A percentile compares a stretch with the other conserved stretches of the same genome.
Conservation (phyloP, 177 flowering plant genomes). For the Vitis hybrid region DNA sequence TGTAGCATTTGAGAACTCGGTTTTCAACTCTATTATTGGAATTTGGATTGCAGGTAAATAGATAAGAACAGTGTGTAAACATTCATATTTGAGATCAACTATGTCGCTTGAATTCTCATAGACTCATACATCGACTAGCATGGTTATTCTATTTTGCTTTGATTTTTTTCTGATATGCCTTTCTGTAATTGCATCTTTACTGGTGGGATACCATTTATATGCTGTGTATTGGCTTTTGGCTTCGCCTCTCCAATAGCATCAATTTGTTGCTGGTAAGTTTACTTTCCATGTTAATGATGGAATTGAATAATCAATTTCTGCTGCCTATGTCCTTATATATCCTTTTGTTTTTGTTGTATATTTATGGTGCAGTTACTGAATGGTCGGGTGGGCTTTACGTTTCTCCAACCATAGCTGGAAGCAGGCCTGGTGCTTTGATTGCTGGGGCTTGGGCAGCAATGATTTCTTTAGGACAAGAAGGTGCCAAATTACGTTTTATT, state of each 20-base stretch:
- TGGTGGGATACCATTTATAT: conserved; percentile 5
- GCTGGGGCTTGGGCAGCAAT: conserved; percentile 98
- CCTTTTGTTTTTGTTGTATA: neutral
- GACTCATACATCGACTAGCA: too few relatives aligned
- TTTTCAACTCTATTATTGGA: too few relatives aligned
- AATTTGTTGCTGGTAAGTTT: conserved; percentile 95
- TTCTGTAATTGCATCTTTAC: conserved; percentile 9
- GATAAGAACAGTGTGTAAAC: too few relatives aligned
- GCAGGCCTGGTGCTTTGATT: conserved; percentile 87
- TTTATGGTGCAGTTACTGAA: conserved; percentile 71
- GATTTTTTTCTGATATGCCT: conserved; percentile 3
- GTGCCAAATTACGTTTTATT: conserved; percentile 25
- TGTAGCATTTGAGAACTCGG: too few relatives aligned
- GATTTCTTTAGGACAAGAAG: conserved; percentile 85
- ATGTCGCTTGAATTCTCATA: conserved; percentile 5
- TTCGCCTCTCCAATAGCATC: conserved; percentile 61
- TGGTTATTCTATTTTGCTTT: neutral
- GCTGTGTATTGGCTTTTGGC: conserved; percentile 17
- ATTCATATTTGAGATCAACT: neutral
- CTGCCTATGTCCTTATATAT: neutral
- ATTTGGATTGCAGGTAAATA: too few relatives aligned
- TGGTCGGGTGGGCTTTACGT: conserved; percentile 96
- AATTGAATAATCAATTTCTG: neutral
- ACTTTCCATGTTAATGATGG: neutral
- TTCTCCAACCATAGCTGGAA: conserved; percentile 94